A percentile compares a stretch with the other conserved stretches of the same genome.
These are phyloP conservation scores for Ceraceosorus guamensis DNA, from an alignment of 1,284 basidiomycete species.

Conservation along the genomic window DNA sequence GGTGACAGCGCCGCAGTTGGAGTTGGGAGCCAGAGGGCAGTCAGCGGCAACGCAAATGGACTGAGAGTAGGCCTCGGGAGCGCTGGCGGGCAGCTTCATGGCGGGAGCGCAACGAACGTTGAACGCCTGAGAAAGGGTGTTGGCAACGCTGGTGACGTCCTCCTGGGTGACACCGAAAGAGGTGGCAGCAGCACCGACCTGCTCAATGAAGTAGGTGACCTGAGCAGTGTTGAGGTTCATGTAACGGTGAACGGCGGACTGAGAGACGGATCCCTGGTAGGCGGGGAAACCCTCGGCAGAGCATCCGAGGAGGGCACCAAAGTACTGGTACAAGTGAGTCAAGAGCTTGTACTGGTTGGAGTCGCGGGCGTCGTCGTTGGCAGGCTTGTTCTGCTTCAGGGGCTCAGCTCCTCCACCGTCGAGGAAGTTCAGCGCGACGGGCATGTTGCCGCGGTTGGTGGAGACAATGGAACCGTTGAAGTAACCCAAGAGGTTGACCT, in stretches of 20 bases:
- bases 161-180: conserved; percentile 16
- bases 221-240: conserved; percentile 15
- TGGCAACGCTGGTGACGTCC: conserved; percentile 15
- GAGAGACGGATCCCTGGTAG: conserved; percentile 13
- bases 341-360: conserved; percentile 11
- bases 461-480: conserved; percentile 13
- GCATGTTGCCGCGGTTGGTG: conserved; percentile 14
- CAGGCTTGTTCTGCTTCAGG: conserved; percentile 17
- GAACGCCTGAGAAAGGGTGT: conserved; percentile 11
- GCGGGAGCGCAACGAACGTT: conserved; percentile 8
- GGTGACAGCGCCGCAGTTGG: not conserved
- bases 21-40: conserved; percentile 4
- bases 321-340: conserved; percentile 23
- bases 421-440: conserved; percentile 19
- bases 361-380: conserved; percentile 6
- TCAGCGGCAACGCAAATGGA: conserved; percentile 11
- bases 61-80: conserved; percentile 3
- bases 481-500: conserved; percentile 12
- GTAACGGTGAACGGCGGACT: conserved; percentile 22
- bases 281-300: conserved; percentile 8
- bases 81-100: conserved; percentile 1
- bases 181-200: conserved; percentile 16
- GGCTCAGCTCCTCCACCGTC: conserved; percentile 22
- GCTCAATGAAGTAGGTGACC: conserved; percentile 11
- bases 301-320: conserved; percentile 19